Percentiles rank a stretch among this genome's conserved stretches.
These are phyloP conservation scores for Ophiostoma perfectum DNA, from an alignment of 2,329 filamentous ascomycete genomes.

Conservation along the genomic window DNA sequence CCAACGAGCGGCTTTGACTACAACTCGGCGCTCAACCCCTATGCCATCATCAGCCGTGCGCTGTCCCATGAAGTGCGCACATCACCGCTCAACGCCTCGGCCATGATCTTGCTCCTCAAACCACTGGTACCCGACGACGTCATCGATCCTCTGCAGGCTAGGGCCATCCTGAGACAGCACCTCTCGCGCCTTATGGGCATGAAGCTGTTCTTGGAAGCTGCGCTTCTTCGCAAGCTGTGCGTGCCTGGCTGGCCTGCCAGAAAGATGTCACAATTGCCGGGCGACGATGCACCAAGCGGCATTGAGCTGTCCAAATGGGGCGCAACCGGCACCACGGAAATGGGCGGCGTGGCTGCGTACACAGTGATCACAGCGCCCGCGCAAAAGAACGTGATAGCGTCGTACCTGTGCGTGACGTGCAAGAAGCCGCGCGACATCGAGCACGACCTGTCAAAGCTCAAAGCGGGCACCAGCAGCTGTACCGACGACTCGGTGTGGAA, in stretches of 20 bases:
- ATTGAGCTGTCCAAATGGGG: slow-evolving; percentile 48
- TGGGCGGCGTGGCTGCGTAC: slow-evolving; percentile 5
- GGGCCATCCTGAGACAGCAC: slow-evolving; percentile 54
- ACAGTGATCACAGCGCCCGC: slow-evolving; percentile 48
- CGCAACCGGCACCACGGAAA: slow-evolving; percentile 41
- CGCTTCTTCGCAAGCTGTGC: slow-evolving; percentile 57
- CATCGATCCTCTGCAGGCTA: slow-evolving; percentile 52
- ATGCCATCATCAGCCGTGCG: slow-evolving; percentile 48
- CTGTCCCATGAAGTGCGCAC: slow-evolving; percentile 52
- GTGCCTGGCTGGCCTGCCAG: slow-evolving; percentile 50
- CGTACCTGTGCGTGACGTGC: slow-evolving; percentile 51
- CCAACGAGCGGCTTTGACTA: neutral
- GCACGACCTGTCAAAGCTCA: slow-evolving; percentile 30
- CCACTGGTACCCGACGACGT: slow-evolving; percentile 51
- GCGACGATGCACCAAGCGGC: neutral
- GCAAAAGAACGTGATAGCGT: slow-evolving; percentile 50
- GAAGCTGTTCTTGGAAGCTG: slow-evolving; percentile 55
- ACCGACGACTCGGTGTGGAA: slow-evolving; percentile 41
- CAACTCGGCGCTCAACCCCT: slow-evolving; percentile 48
- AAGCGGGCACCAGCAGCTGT: neutral
- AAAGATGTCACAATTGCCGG: neutral
- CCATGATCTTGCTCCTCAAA: slow-evolving; percentile 55
- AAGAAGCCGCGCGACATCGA: slow-evolving; percentile 52
- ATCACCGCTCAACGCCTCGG: slow-evolving; percentile 54
- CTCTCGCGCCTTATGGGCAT: slow-evolving; percentile 56